Evolutionary conservation across 768 basidiomycete genomes (phyloP).

Genomic region (Tricholoma terreum): DNA sequence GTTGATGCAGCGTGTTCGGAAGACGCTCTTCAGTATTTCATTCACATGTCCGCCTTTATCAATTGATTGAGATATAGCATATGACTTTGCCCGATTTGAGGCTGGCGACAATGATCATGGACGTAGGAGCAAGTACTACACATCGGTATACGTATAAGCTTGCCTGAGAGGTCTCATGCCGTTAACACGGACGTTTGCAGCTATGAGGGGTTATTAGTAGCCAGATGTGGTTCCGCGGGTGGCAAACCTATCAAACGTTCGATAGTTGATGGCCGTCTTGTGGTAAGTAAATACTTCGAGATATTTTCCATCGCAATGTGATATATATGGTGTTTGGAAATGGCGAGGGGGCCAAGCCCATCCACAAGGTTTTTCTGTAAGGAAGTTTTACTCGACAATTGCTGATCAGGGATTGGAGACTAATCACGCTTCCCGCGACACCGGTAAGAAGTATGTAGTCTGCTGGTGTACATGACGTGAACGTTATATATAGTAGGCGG

Average conservation of each 20-base stretch:
- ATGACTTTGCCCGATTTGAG: not conserved
- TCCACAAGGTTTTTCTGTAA: no score
- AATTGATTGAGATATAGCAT: not conserved
- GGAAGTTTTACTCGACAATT: not conserved
- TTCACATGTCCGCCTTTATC: not conserved
- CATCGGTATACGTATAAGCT: no score
- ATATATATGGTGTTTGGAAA: no score
- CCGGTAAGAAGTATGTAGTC: not conserved
- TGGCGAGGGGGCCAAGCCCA: no score
- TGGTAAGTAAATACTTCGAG: no score
- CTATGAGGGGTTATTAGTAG: no score
- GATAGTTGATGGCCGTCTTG: no score
- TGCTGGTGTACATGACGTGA: not conserved
- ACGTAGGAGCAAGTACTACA: not conserved
- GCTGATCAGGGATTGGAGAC: not conserved
- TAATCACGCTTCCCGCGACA: not conserved
- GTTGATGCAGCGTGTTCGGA: not conserved
- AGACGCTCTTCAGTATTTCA: not conserved
- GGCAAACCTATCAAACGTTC: no score
- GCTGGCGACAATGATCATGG: not conserved
- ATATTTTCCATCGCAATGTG: no score
- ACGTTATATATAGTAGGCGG: not conserved
- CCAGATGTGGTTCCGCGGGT: no score
- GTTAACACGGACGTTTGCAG: not conserved
- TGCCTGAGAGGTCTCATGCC: no score